Evolutionary conservation across 495 filamentous ascomycete species (phyloP).

Genomic region (Jackrogersella minutella): DNA sequence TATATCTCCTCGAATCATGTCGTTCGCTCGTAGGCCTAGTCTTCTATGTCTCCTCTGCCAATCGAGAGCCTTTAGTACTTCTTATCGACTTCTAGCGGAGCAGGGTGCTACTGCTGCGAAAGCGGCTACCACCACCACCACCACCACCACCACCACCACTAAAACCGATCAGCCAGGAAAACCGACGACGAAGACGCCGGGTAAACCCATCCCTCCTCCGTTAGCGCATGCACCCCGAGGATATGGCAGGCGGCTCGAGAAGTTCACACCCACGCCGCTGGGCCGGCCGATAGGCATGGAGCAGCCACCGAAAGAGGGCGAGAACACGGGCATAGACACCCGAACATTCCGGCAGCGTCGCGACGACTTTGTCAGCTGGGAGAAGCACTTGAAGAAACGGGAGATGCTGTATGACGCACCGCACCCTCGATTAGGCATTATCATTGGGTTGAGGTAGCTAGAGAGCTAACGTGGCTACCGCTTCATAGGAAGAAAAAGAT

Average conservation of each 20-base stretch:
- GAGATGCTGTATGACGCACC: conserved; percentile 68
- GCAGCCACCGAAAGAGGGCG: conserved; percentile 72
- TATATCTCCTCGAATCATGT: conserved; percentile 25
- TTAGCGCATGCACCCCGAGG: conserved; percentile 59
- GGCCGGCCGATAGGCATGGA: conserved; percentile 81
- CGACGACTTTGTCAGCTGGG: conserved; percentile 83
- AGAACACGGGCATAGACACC: conserved; percentile 80
- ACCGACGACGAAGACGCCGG: conserved; percentile 2
- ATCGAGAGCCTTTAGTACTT: conserved; percentile 57
- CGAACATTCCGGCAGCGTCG: conserved; percentile 72
- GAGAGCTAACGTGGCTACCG: conserved; percentile 14
- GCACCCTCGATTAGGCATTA: not conserved
- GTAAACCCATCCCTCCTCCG: conserved; percentile 38
- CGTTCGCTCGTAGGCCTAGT: conserved; percentile 33
- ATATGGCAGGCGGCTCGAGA: conserved; percentile 63
- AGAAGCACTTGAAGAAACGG: conserved; percentile 78
- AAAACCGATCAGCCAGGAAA: conserved; percentile 16
- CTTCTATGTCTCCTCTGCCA: conserved; percentile 56
- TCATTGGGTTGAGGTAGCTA: not conserved
- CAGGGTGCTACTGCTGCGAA: conserved; percentile 36
- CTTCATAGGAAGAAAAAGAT: conserved; percentile 62
- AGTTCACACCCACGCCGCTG: conserved; percentile 73
- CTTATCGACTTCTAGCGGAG: conserved; percentile 50
- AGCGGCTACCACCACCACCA: no score
- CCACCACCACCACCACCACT: no score